Conservation (phyloP, 2,329 filamentous ascomycete genomes). For the Curvularia eragrostidis region DNA sequence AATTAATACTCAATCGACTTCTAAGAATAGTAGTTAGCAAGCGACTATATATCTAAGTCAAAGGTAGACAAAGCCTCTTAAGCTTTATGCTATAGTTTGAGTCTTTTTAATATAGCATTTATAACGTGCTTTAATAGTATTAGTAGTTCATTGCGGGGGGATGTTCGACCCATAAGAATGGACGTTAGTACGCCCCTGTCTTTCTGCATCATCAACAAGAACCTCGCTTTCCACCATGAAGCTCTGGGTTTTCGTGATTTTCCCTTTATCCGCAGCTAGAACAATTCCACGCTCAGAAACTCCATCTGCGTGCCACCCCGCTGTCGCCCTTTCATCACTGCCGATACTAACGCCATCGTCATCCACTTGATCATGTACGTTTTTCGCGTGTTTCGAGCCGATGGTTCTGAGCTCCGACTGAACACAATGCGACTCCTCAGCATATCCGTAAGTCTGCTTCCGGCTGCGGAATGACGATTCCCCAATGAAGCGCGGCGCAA, state of each 20-base stretch:
- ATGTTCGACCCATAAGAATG: too few species aligned
- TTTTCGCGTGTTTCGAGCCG: conserved; percentile 6
- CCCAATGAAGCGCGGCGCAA: conserved; percentile 37
- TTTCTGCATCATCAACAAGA: too few species aligned
- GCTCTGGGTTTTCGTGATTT: conserved; percentile 5
- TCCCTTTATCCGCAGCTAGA: not conserved
- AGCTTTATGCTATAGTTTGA: too few species aligned
- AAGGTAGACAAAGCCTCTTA: too few species aligned
- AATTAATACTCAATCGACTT: too few species aligned
- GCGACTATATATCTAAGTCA: too few species aligned
- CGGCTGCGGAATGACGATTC: conserved; percentile 17
- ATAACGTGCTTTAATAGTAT: too few species aligned
- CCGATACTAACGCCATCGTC: conserved; percentile 18
- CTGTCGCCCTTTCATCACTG: conserved; percentile 16
- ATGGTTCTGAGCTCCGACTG: conserved; percentile 17
- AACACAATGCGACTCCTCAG: not conserved
- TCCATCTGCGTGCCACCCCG: conserved; percentile 1
- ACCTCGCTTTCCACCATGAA: conserved; percentile 4
- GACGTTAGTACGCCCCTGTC: not conserved
- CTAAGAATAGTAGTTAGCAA: too few species aligned
- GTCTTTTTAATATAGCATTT: too few species aligned
- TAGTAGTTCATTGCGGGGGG: too few species aligned
- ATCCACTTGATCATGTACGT: conserved; percentile 11
- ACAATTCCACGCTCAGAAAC: not conserved
- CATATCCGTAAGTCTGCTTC: conserved; percentile 10